phyloP scores from a whole-genome alignment of 257 asterid species.

The Nicotiana tabacum region DNA sequence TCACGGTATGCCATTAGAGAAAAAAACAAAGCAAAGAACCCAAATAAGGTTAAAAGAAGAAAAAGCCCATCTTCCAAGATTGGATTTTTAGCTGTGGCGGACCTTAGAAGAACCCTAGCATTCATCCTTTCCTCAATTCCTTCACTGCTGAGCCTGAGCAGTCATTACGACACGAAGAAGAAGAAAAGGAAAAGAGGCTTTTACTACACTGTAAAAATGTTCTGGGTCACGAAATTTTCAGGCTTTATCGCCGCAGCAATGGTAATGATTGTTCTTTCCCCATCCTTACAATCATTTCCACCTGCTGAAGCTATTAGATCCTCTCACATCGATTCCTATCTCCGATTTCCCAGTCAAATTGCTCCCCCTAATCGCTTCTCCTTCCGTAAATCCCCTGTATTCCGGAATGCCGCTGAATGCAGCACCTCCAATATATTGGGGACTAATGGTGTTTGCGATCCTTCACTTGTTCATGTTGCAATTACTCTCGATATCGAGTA shows the following conservation, averaged over 20 bases:
- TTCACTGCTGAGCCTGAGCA: constrained; percentile 4
- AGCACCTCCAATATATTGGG: constrained; percentile 15
- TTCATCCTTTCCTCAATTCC: constrained; percentile 35
- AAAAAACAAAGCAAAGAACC: neutral
- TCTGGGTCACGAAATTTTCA: constrained; percentile 68
- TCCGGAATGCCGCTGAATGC: constrained; percentile 67
- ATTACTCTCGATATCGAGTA: constrained; percentile 82
- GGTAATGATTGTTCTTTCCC: constrained; percentile 65
- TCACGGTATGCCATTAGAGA: constrained; percentile 29
- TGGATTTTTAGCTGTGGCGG: constrained; percentile 38
- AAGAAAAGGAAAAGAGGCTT: constrained; percentile 20
- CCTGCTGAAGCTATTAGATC: constrained; percentile 95
- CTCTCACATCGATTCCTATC: constrained; percentile 41
- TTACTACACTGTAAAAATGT: constrained; percentile 43
- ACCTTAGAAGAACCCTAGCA: constrained; percentile 45
- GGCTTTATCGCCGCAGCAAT: constrained; percentile 71
- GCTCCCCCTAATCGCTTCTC: constrained; percentile 25
- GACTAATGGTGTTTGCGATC: constrained; percentile 52
- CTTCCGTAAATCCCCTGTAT: constrained; percentile 54
- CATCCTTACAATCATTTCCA: constrained; percentile 78
- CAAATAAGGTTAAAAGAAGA: neutral
- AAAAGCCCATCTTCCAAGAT: neutral
- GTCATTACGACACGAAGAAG: constrained; percentile 20
- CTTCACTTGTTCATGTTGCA: constrained; percentile 79
- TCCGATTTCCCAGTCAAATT: constrained; percentile 20